Conservation (phyloP, 73 alveolate genomes). For the Paraurostyla sp. region DNA sequence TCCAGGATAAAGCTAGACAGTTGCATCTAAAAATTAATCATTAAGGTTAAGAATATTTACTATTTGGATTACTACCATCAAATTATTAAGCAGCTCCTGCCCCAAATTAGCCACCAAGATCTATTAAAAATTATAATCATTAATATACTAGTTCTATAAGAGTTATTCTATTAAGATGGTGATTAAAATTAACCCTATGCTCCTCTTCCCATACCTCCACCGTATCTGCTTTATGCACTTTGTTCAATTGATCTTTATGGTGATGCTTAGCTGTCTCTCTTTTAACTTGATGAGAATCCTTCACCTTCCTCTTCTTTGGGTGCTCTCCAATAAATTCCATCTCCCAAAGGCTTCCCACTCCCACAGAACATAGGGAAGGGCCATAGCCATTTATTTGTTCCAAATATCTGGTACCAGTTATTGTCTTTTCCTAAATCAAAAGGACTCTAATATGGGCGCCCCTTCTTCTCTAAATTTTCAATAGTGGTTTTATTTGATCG, state of each 20-base stretch:
- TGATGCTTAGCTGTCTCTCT: background rate
- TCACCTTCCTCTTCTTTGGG: slow-evolving; percentile 66
- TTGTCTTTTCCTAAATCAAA: slow-evolving; percentile 84
- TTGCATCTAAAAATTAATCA: background rate
- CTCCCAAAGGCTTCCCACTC: slow-evolving; percentile 95
- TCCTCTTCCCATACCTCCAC: background rate
- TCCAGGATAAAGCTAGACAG: background rate
- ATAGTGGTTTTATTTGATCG: slow-evolving; percentile 93
- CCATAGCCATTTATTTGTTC: slow-evolving; percentile 87
- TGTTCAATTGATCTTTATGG: background rate
- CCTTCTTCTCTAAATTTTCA: slow-evolving; percentile 93
- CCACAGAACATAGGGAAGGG: slow-evolving; percentile 89
- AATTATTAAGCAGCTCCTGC: background rate
- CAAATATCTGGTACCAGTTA: slow-evolving; percentile 93
- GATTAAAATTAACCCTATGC: background rate
- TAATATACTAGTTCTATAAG: background rate
- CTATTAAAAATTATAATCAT: background rate
- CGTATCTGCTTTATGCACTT: background rate
- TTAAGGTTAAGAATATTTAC: background rate
- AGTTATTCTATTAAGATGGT: background rate
- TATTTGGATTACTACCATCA: background rate
- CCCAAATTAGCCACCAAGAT: slow-evolving; percentile 29
- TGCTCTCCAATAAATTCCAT: slow-evolving; percentile 92
- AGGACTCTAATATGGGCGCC: slow-evolving; percentile 66
- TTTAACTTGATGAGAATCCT: background rate